Evolutionary conservation across 2,329 filamentous ascomycete genomes (phyloP).

Genomic region (Cordyceps militaris): DNA sequence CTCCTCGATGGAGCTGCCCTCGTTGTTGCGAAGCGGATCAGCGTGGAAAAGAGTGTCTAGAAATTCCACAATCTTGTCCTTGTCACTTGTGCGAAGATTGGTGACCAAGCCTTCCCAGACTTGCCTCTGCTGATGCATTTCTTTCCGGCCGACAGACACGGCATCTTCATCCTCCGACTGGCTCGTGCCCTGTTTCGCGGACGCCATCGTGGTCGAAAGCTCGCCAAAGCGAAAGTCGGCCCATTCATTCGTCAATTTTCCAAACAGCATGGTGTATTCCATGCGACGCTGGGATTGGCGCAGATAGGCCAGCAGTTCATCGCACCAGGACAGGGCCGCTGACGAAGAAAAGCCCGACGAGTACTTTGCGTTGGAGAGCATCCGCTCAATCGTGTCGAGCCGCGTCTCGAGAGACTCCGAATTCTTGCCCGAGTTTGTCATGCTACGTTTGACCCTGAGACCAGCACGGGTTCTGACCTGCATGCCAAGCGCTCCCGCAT

Average conservation of each 20-base stretch:
- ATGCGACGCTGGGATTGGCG: constrained; percentile 7
- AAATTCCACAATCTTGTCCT: constrained; percentile 38
- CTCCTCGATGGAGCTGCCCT: not conserved
- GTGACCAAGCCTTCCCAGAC: constrained; percentile 53
- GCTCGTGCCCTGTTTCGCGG: not conserved
- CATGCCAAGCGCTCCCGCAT: not conserved
- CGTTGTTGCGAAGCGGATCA: not conserved
- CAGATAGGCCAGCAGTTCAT: constrained; percentile 9
- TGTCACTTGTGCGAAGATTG: constrained; percentile 37
- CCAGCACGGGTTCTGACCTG: not conserved
- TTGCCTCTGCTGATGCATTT: constrained; percentile 45
- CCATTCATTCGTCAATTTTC: constrained; percentile 7
- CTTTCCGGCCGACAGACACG: constrained; percentile 42
- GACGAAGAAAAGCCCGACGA: constrained; percentile 7
- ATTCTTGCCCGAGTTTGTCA: too few species aligned
- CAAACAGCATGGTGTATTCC: constrained; percentile 8
- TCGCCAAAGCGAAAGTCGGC: constrained; percentile 9
- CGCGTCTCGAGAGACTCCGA: not conserved
- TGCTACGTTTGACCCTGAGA: not conserved
- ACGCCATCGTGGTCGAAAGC: not conserved
- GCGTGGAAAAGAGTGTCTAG: constrained; percentile 41
- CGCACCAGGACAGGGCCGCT: constrained; percentile 1
- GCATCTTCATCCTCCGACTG: constrained; percentile 23
- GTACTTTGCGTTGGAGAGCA: constrained; percentile 11
- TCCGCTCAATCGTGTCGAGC: constrained; percentile 8